Base-by-base conservation (phyloP, 805 yeast species). In the Pichia exigua region DNA sequence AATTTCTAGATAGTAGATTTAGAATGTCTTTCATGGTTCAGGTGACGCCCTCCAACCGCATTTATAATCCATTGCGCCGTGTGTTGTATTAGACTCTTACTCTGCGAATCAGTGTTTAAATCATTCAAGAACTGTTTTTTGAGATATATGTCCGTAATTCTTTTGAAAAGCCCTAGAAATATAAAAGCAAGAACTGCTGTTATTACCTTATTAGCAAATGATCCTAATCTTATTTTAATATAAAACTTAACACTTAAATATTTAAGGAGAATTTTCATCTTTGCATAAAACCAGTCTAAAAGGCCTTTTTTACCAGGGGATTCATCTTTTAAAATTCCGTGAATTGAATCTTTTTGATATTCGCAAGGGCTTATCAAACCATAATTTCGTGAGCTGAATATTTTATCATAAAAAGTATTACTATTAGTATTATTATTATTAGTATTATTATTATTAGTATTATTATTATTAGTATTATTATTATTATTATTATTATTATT, bases 361-460 rank as follows among this genome's bases (percentile, higher is more conserved):
- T 35, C 39, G 20, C n/a, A n/a, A n/a, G 39, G 20, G 17, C 8
- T 35, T 11, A n/a, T 44, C 1, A 38, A 28, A 13, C 9, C 13
- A 27, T 24, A n/a, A 38, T 38, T 22, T 18, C 18, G 20, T 11
- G 26, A 40, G 7, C n/a, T 46, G 4, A 40, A 20, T 1, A 41
- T 12, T 5, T 15, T 48, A 20, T 42, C 26, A 30, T 27, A 24
- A 17, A 18, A 11, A 38, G 24, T 42, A 47, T 47, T 53, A 17
- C 40, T 48, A 20, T 41, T 42, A 32, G 4, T 30, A 30, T 13
- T 30, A 13, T 13, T 4, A 21, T 21, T 13, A 30, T 27, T 45
- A n/a, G n/a, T n/a, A n/a, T n/a, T n/a, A n/a, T n/a, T n/a, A n/a
- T 22, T 42, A 47, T 47, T 53, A 17, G 40, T 48, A 20, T 41